Base-by-base conservation (phyloP, 805 yeast genomes). In the Yarrowia yakushimensis region DNA sequence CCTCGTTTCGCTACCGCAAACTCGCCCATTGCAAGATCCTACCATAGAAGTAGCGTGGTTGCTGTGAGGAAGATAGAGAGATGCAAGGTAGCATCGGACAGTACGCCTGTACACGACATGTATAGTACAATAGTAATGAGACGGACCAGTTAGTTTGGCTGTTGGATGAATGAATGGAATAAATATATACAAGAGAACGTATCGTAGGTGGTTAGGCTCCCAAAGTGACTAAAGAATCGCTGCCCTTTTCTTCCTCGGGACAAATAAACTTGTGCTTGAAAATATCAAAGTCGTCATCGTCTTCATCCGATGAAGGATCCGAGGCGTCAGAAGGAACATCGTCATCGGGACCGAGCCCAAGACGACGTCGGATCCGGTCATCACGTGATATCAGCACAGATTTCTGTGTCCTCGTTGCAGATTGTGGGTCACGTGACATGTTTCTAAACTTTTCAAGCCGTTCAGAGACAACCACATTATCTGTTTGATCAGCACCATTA, bases 301-400 rank as follows among this genome's bases (percentile, higher is more conserved):
- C 48, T 25, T 55, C 61, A n/a, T 39, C 46, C 1, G 46, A 39
- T 0, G 61, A 39, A 1, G 48, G 48, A 20, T 55, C 61, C 15
- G 61, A 55, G 3, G 48, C 48, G 8, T 55, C 61, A 5, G 61
- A 55, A 9, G 61, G 61, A 10, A 55, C 17, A 6, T 55, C 61
- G 12, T 55, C 48, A 10, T 39, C 46, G 2, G 46, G 22, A n/a
- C 37, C 61, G 2, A 55, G 22, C 1, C 61, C 61, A 0, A 55
- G 48, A 8, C 61, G 11, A 15, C 48, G 20, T 55, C 48, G 13
- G 22, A 55, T 27, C 15, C 48, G 6, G 30, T 55, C 61, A 5
- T 37, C 37, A 11, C 39, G 48, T 10, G 61, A 55, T 0, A 55
- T 55, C 1, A 52, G 33, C 43, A 52, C 43, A 0, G 36, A 18